Base-by-base conservation (phyloP, 139 green algal genomes). In the Chlorella sp. region DNA sequence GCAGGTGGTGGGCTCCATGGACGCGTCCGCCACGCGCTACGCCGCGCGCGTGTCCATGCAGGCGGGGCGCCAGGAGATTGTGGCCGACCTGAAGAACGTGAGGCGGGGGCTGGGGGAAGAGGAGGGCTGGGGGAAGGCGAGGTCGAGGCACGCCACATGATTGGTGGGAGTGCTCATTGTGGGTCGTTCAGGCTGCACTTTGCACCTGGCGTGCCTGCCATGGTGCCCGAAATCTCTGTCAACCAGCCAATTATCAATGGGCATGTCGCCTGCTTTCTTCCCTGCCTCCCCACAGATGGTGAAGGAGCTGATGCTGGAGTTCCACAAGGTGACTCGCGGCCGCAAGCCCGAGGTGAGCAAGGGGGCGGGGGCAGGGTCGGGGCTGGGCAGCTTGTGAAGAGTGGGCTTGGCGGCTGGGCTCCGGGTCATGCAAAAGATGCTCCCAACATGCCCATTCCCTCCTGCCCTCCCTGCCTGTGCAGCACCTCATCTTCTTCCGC, bases 1-100 rank as follows among this genome's bases (percentile, higher is more conserved):
- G 73, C 73, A 64, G 46, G 68, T 96, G 67, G 92, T 96, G 38
- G 92, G 81, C 44, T 90, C 76, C 75, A 78, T 94, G 76, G 92
- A 96, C 82, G 79, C 83, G 16, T 81, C 81, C n/a, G 73, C 83
- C 44, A 80, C 84, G 2, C 80, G 83, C 73, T 94, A 89, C 69
- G 86, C 83, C 65, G 86, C 86, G 56, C 83, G 86, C 40, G 76
- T 88, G 40, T 70, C 88, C 60, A 82, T 88, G 80, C 92, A 93
- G 72, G 54, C 86, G 6, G 76, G 73, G 30, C 70, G 86, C 41
- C 86, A 89, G 83, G 90, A 94, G 86, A 91, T 91, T 81, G 88
- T 95, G 40, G 79, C 44, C 1, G 88, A 92, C 73, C 86, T 97
- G 13, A 91, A 95, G 75, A 76, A 86, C 1, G 85, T 83, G 58